phyloP scores from a whole-genome alignment of 2,329 filamentous ascomycete genomes.

The Hypocreales sp. region DNA sequence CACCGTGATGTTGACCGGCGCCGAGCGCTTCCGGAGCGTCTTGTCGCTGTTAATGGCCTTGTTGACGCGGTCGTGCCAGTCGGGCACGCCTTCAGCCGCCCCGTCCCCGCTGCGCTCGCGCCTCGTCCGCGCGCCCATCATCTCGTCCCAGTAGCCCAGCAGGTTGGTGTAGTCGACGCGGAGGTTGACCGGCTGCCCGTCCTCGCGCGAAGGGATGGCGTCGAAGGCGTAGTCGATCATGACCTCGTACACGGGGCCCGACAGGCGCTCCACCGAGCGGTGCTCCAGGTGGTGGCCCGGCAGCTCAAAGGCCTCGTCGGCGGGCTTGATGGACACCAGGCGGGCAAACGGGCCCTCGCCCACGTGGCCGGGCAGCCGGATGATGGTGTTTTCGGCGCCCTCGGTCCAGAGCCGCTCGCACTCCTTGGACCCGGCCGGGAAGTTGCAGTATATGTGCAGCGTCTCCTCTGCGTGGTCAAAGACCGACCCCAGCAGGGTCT shows the following conservation, averaged over 20 bases:
- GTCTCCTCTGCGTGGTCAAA: slow-evolving; percentile 1
- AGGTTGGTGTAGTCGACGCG: slow-evolving; percentile 1
- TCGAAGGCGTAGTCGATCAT: slow-evolving; percentile 1
- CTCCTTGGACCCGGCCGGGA: not conserved
- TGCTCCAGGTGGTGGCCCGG: not conserved
- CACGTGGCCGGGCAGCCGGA: not conserved
- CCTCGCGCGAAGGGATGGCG: not conserved
- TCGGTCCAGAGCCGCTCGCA: slow-evolving; percentile 1
- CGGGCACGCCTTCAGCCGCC: not conserved
- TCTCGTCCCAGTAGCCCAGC: slow-evolving; percentile 1
- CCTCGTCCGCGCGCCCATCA: not conserved
- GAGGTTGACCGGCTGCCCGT: not conserved
- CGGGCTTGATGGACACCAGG: not conserved
- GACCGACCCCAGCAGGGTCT: not conserved
- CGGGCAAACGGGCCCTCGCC: slow-evolving; percentile 1
- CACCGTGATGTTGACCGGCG: not conserved
- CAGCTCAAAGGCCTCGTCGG: not conserved
- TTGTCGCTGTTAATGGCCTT: not conserved
- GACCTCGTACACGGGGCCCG: not conserved
- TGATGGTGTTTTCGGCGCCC: slow-evolving; percentile 1
- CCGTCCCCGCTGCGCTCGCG: not conserved
- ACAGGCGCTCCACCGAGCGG: not conserved
- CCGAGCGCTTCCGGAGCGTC: not conserved
- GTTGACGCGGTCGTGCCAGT: slow-evolving; percentile 1
- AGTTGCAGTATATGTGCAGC: slow-evolving; percentile 1